Conservation (phyloP, 768 basidiomycete genomes). For the Mycena amicta region DNA sequence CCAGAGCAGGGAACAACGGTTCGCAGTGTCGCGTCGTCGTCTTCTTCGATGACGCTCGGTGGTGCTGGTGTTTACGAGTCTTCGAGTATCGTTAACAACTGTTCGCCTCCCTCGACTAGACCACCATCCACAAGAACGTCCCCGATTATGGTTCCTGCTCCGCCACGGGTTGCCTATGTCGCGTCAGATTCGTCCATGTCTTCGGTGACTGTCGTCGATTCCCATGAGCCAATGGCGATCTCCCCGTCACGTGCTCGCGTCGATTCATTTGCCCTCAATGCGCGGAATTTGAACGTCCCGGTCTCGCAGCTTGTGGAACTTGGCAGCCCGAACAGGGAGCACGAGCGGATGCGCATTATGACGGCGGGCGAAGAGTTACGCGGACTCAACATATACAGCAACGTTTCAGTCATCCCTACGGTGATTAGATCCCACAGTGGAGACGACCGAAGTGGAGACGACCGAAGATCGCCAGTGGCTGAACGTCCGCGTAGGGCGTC, state of each 20-base stretch:
- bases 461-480: neutral
- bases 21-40: no score
- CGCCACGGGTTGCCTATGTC: neutral
- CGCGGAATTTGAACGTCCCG: conserved; percentile 8
- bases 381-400: conserved; percentile 11
- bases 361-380: conserved; percentile 17
- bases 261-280: conserved; percentile 4
- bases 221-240: neutral
- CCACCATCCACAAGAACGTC: neutral
- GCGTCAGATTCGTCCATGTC: conserved; percentile 10
- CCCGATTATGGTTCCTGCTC: neutral
- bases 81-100: conserved; percentile 14
- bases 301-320: conserved; percentile 21
- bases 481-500: conserved; percentile 4
- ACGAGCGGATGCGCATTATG: conserved; percentile 6
- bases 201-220: conserved; percentile 12
- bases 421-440: conserved; percentile 20
- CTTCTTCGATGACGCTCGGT: no score
- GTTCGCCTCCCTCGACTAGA: no score
- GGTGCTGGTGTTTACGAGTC: conserved; percentile 7
- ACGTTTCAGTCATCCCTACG: conserved; percentile 11
- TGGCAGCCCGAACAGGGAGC: conserved; percentile 1
- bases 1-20: no score
- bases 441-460: neutral
- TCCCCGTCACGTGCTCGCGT: neutral